Conservation (phyloP, 164 flowering plant genomes). For the grape (Vitis vinifera) region DNA sequence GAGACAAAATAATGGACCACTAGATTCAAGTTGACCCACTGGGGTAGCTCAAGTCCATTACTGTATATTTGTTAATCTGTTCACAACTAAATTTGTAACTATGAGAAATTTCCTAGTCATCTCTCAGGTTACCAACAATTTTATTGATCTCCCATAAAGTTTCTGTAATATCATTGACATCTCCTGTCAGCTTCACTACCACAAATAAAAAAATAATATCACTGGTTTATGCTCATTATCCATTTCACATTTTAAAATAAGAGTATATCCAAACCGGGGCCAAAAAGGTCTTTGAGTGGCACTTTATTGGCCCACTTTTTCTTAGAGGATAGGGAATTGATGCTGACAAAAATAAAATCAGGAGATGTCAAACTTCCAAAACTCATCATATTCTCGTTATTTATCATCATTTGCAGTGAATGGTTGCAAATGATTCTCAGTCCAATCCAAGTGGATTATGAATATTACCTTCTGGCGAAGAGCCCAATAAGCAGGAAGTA, state of each 20-base stretch:
- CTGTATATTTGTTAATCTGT: no score
- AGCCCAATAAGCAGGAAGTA: constrained; percentile 88
- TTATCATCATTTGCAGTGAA: neutral
- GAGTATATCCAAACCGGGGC: no score
- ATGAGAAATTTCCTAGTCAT: no score
- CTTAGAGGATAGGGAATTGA: no score
- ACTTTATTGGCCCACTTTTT: no score
- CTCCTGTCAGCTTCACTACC: neutral
- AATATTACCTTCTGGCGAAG: constrained; percentile 69
- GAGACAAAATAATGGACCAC: neutral
- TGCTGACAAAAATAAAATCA: no score
- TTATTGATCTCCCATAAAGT: neutral
- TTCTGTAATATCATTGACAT: neutral
- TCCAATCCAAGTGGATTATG: neutral
- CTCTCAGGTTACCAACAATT: neutral
- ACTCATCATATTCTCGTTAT: neutral
- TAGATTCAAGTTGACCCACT: neutral
- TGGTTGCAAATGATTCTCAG: neutral
- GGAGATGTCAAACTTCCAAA: neutral
- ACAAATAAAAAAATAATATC: no score
- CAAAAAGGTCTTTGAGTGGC: no score
- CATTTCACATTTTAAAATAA: no score
- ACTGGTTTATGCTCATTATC: no score
- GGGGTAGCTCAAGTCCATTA: neutral
- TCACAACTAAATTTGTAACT: no score